Conservation (phyloP, 176 grass and related monocot genomes). For the Dactylis glomerata region DNA sequence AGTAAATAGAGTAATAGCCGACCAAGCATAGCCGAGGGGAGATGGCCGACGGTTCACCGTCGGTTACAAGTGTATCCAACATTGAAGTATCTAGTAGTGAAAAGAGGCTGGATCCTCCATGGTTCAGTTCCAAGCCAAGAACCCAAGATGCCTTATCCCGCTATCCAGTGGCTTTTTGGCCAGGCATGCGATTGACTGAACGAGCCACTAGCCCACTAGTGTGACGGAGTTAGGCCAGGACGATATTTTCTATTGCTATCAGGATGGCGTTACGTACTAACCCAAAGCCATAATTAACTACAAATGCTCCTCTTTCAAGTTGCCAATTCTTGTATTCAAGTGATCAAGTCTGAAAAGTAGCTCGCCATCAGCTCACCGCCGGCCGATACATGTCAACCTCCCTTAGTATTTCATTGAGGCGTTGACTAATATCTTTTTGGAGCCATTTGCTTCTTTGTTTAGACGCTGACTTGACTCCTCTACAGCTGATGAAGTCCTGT, state of each 20-base stretch:
- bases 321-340: too few species aligned
- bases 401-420: not conserved
- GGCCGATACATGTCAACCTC: conserved; percentile 22
- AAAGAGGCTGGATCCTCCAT: conserved; percentile 23
- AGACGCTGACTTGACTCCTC: conserved; percentile 36
- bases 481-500: not conserved
- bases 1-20: too few species aligned
- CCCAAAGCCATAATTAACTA: not conserved
- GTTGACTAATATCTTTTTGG: conserved; percentile 21
- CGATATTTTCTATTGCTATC: conserved; percentile 20
- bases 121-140: conserved; percentile 10
- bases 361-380: too few species aligned
- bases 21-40: too few species aligned
- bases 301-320: conserved; percentile 14
- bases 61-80: too few species aligned
- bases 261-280: not conserved
- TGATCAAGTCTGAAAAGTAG: too few species aligned
- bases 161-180: not conserved
- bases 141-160: not conserved
- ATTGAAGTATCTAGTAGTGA: too few species aligned
- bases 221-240: conserved; percentile 28
- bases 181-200: conserved; percentile 20
- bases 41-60: too few species aligned
- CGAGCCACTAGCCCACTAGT: not conserved
- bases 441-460: not conserved